Evolutionary conservation across 148 eudicot species (phyloP).

Genomic region (Drosera capensis): DNA sequence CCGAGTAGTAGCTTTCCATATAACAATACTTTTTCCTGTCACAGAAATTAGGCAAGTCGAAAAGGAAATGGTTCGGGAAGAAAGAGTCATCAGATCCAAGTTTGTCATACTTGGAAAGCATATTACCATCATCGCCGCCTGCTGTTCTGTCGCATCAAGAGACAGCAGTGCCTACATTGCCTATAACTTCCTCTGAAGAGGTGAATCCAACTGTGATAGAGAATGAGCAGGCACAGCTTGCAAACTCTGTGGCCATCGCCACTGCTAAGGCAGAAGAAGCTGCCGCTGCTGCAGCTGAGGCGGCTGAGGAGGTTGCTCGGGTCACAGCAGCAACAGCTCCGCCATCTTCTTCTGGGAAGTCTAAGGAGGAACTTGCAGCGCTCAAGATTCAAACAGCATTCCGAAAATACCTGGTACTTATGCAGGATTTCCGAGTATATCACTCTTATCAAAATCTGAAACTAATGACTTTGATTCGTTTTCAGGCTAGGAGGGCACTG

Average conservation of each 20-base stretch:
- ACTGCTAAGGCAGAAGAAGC: slow-evolving; percentile 40
- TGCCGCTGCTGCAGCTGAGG: slow-evolving; percentile 38
- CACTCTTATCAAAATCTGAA: background rate
- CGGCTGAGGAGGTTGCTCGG: slow-evolving; percentile 42
- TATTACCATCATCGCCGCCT: slow-evolving; percentile 2
- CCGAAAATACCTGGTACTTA: slow-evolving; percentile 66
- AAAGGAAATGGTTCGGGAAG: slow-evolving; percentile 40
- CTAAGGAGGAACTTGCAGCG: slow-evolving; percentile 60
- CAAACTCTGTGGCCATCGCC: slow-evolving; percentile 24
- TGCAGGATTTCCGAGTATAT: background rate
- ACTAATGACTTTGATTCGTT: background rate
- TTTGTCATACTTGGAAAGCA: slow-evolving; percentile 13
- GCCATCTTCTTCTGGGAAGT: slow-evolving; percentile 34
- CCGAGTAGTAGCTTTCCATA: background rate
- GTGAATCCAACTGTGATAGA: slow-evolving; percentile 19
- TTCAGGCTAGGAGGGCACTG: slow-evolving; percentile 65
- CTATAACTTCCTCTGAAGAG: background rate
- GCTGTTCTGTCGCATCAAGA: slow-evolving; percentile 9
- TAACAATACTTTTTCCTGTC: background rate
- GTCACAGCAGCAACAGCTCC: slow-evolving; percentile 17
- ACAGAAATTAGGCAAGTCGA: slow-evolving; percentile 41
- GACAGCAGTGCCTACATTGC: slow-evolving; percentile 3
- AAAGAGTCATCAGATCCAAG: slow-evolving; percentile 19
- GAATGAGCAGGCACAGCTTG: slow-evolving; percentile 31
- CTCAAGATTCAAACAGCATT: slow-evolving; percentile 69